Percentiles rank a stretch among this genome's conserved stretches.
Evolutionary conservation across 2,329 filamentous ascomycete species (phyloP).

Genomic region (Exophiala phaeomuriformis): DNA sequence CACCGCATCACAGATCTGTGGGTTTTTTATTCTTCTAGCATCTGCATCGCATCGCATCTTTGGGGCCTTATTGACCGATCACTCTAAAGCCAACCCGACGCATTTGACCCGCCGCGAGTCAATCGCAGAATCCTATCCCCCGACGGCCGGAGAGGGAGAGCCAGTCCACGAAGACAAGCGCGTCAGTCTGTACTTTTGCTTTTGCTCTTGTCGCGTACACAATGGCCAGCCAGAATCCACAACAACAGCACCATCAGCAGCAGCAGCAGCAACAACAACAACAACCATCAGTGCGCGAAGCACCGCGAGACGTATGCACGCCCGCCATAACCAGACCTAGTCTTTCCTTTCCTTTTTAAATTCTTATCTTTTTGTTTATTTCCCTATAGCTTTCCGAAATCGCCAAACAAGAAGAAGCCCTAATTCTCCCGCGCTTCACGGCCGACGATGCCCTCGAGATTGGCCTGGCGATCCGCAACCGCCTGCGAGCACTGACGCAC

Average conservation of each 20-base stretch:
- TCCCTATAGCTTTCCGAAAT: constrained; percentile 20
- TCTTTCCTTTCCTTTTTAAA: not conserved
- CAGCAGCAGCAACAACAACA: constrained; percentile 1
- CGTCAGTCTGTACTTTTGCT: no score
- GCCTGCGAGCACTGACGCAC: constrained; percentile 32
- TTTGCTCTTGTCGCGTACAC: no score
- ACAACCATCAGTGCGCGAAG: constrained; percentile 11
- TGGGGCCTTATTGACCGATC: no score
- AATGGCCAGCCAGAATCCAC: no score
- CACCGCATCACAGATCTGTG: no score
- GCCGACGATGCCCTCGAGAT: constrained; percentile 35
- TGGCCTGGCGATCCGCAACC: constrained; percentile 34
- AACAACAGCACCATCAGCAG: not conserved
- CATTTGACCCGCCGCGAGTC: no score
- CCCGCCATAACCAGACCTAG: not conserved
- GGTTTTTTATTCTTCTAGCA: no score
- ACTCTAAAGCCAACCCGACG: no score
- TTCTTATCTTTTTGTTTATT: not conserved
- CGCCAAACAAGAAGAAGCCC: constrained; percentile 15
- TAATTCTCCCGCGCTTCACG: constrained; percentile 36
- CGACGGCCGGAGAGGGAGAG: no score
- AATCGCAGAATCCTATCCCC: no score
- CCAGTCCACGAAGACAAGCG: no score
- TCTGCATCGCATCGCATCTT: no score
- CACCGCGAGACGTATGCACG: constrained; percentile 21